Conservation (phyloP, 768 basidiomycete species). For the Pisolithus orientalis region DNA sequence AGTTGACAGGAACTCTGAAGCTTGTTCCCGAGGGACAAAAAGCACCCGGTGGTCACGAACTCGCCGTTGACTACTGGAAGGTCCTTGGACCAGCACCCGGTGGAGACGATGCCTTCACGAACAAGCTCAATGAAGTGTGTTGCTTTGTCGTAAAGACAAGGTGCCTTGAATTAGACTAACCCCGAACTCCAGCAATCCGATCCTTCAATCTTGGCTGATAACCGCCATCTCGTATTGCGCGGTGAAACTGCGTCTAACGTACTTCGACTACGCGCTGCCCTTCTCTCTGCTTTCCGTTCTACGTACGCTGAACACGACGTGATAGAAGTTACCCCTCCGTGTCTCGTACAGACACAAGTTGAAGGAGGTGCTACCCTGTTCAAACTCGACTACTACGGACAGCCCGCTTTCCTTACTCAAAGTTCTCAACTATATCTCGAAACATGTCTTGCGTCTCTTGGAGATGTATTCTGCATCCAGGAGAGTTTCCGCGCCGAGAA, state of each 20-base stretch:
- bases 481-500: constrained; percentile 99
- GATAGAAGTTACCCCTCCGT: constrained; percentile 93
- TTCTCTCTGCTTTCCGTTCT: constrained; percentile 80
- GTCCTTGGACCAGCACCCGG: constrained; percentile 85
- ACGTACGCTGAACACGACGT: constrained; percentile 54
- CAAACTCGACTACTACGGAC: constrained; percentile 93
- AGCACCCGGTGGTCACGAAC: constrained; percentile 83
- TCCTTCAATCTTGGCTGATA: constrained; percentile 83
- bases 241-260: constrained; percentile 90
- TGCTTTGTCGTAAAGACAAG: not conserved
- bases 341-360: constrained; percentile 96
- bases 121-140: constrained; percentile 79
- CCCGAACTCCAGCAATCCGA: constrained; percentile 58
- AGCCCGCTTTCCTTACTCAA: constrained; percentile 92
- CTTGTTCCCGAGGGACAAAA: constrained; percentile 88
- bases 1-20: constrained; percentile 80
- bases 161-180: not conserved
- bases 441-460: constrained; percentile 88
- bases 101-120: constrained; percentile 89
- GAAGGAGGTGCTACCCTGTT: constrained; percentile 96
- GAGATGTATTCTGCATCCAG: constrained; percentile 98
- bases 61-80: constrained; percentile 89
- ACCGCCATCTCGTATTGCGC: constrained; percentile 90
- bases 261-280: constrained; percentile 79
- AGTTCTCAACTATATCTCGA: constrained; percentile 96